Conservation (phyloP, 352 stramenopile genomes). For the Peronospora farinosa region DNA sequence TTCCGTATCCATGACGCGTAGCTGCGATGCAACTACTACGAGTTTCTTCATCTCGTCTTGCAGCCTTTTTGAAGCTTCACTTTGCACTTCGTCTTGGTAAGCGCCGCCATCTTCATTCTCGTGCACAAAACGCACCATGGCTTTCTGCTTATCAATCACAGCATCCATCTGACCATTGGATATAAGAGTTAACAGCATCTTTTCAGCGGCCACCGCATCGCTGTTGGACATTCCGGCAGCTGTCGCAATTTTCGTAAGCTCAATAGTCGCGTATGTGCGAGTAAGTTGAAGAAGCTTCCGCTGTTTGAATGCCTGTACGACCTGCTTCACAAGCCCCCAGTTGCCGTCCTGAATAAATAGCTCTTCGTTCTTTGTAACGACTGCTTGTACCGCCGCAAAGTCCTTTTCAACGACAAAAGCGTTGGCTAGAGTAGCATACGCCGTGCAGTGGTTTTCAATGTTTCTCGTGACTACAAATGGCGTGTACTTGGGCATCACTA, state of each 20-base stretch:
- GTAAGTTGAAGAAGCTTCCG: slow-evolving; percentile 68
- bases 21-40: slow-evolving; percentile 53
- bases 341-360: slow-evolving; percentile 59
- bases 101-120: slow-evolving; percentile 37
- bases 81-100: slow-evolving; percentile 31
- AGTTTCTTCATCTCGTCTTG: slow-evolving; percentile 76
- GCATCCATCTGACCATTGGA: slow-evolving; percentile 48
- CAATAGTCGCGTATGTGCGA: slow-evolving; percentile 75
- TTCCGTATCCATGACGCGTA: slow-evolving; percentile 75
- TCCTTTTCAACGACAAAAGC: slow-evolving; percentile 48
- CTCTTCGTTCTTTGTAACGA: slow-evolving; percentile 39
- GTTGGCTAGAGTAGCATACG: slow-evolving; percentile 51
- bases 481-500: slow-evolving; percentile 72
- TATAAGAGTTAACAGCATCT: slow-evolving; percentile 57
- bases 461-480: slow-evolving; percentile 68
- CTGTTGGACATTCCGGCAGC: slow-evolving; percentile 38
- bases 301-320: slow-evolving; percentile 57
- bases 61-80: slow-evolving; percentile 43
- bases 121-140: slow-evolving; percentile 72
- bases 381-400: slow-evolving; percentile 23
- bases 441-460: slow-evolving; percentile 55
- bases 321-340: slow-evolving; percentile 75
- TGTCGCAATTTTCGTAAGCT: slow-evolving; percentile 49
- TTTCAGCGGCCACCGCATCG: slow-evolving; percentile 39
- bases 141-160: slow-evolving; percentile 70